Base-by-base conservation (phyloP, 768 basidiomycete genomes). In the Leccinum rimulosum region DNA sequence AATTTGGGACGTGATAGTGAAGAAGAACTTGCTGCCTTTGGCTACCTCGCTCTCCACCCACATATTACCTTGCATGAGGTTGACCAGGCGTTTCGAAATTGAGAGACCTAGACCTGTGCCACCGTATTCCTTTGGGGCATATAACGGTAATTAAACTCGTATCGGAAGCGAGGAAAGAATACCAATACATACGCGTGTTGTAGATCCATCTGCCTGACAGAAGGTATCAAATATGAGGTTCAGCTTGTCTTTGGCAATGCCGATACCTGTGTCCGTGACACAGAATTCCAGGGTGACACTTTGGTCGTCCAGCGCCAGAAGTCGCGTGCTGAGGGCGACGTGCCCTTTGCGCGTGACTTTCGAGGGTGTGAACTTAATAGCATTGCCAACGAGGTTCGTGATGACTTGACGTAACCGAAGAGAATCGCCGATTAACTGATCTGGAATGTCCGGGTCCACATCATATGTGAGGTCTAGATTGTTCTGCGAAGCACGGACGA, bases 221-320 rank as follows among this genome's bases (percentile, higher is more conserved):
- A 99, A 99, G 2, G 97, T 98, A 70, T 99, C 97, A 75, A 98
- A 99, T 71, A 98, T 98, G 68, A 98, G 80, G 69, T 95, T 96
- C 64, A 98, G 77, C 79, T 98, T 98, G 74, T 98, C 97, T 72
- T 95, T 94, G 57, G 96, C 94, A 71, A 99, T 98, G 54, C 97
- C 97, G 67, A 99, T 99, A 57, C 97, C 97, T 1, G 95, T 98
- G 70, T 99, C 97, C 54, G 90, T 89, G 22, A 98, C 95, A 69
- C 95, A 97, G 80, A 99, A 97, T 75, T 98, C 94, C 22, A 99
- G 79, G 28, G 92, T 94, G 27, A 95, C 92, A 59, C 84, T 88
- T 70, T 87, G 82, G 62, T 93, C 89, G 60, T 94, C 92, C 62
- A 88, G 73, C 6, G 87, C 86, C 48, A 93, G 76, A 58, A 95